Conservation (phyloP, 2,329 filamentous ascomycete genomes). For the Ceratocystis ficicola region DNA sequence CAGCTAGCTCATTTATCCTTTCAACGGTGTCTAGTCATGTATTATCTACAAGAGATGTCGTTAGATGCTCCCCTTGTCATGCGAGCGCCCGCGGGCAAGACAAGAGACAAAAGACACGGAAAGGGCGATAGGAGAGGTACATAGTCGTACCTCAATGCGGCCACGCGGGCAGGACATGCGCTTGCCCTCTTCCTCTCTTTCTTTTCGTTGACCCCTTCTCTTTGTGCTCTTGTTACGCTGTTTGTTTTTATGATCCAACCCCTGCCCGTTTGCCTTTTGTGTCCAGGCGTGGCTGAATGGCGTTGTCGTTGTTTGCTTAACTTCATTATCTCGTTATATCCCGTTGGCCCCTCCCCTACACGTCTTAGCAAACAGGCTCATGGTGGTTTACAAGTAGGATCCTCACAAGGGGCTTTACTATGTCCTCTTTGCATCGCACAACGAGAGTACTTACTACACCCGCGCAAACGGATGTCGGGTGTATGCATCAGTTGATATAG, state of each 20-base stretch:
- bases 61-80: constrained; percentile 6
- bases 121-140: not conserved
- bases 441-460: not conserved
- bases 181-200: not conserved
- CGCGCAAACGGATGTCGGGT: not conserved
- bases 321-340: not conserved
- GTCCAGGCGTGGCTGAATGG: not conserved
- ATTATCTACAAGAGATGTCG: constrained; percentile 2
- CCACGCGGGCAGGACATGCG: not conserved
- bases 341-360: not conserved
- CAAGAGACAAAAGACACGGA: not conserved
- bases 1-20: not conserved
- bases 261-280: constrained; percentile 1
- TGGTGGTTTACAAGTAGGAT: not conserved
- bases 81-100: not conserved
- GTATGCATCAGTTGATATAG: not conserved
- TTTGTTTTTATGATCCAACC: not conserved
- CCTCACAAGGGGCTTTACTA: not conserved
- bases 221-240: not conserved
- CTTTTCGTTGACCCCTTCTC: not conserved
- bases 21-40: not conserved
- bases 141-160: not conserved
- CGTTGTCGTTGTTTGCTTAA: not conserved
- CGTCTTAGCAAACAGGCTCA: not conserved
- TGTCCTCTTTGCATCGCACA: not conserved